A percentile compares a stretch with the other conserved stretches of the same genome.
phyloP scores from a whole-genome alignment of 805 yeast genomes.

The Kluyveromyces aestuarii region DNA sequence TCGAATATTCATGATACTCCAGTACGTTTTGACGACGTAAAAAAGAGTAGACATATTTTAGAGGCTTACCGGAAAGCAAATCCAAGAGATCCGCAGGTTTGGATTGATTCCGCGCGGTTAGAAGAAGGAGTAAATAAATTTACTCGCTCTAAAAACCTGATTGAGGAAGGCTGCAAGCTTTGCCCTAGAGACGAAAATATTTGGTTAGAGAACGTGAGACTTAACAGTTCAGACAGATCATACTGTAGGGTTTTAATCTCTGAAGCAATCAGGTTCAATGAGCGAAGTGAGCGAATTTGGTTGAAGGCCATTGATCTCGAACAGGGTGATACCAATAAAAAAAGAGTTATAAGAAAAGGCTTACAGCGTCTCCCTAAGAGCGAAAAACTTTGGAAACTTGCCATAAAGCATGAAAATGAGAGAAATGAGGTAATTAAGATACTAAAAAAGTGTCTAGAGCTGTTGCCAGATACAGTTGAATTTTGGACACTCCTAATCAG shows the following conservation, averaged over 20 bases:
- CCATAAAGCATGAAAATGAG: conserved; percentile 52
- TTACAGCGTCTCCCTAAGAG: conserved; percentile 53
- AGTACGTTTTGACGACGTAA: conserved; percentile 43
- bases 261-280: conserved; percentile 52
- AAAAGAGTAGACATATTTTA: conserved; percentile 49
- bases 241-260: conserved; percentile 51
- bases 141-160: conserved; percentile 47
- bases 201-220: conserved; percentile 74
- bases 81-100: conserved; percentile 65
- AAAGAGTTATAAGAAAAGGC: conserved; percentile 59
- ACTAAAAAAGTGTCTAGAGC: conserved; percentile 54
- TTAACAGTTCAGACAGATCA: conserved; percentile 38
- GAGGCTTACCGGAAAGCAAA: conserved; percentile 62
- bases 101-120: conserved; percentile 79
- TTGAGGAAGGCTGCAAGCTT: conserved; percentile 64
- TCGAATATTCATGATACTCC: neutral
- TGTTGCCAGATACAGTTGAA: conserved; percentile 54
- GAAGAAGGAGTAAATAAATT: conserved; percentile 58
- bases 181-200: conserved; percentile 62
- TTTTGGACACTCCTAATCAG: conserved; percentile 57
- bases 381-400: conserved; percentile 57
- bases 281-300: conserved; percentile 62
- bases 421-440: conserved; percentile 41
- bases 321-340: conserved; percentile 41
- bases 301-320: conserved; percentile 60